Evolutionary conservation across 768 basidiomycete genomes (phyloP), one percentile per base, ranked within the genome.

Genomic region (Boletus edulis): DNA sequence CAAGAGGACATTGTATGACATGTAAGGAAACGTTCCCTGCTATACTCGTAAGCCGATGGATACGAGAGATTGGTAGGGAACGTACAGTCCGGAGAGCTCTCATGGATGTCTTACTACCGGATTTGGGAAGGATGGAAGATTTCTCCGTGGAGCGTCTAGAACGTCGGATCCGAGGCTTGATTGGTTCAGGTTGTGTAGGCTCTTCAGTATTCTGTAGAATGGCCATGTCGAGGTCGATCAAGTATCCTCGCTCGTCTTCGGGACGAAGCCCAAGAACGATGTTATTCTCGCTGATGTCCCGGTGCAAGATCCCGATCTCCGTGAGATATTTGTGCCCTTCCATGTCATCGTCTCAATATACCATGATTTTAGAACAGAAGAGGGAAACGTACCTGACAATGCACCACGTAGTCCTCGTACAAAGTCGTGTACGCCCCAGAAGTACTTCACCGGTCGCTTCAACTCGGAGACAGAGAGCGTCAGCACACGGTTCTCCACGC

Each of bases 181-280:
- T 37, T 14, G 41, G 3, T 9, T 18, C 12, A 1, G 17, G 5
- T 14, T 7, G 11, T 9, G 44, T 46, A 8, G 37, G 35, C 8
- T 46, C 27, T 5, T 53, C 47, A 5, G 38, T 40, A 34, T 42
- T 40, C 42, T 51, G 53, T 3, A 44, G 17, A 1, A 55, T 53
- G 5, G 56, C 56, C 56, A 58, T 55, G 27, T 74, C 70, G 3
- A 73, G 48, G 46, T 72, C 73, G n/a, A 61, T 72, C 43, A 73
- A 18, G 35, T 69, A 73, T 2, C 70, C 72, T 35, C 58, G 29
- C 27, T 53, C 29, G 12, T 46, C 45, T 8, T 20, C 15, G 34
- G 52, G 52, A 39, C 22, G 14, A 22, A 53, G 7, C 0, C 37
- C 45, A 0, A 53, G 52, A 18, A 41, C 17, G 10, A 53, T 53